phyloP scores from a whole-genome alignment of 352 stramenopile species.

The Phytophthora foliorum region DNA sequence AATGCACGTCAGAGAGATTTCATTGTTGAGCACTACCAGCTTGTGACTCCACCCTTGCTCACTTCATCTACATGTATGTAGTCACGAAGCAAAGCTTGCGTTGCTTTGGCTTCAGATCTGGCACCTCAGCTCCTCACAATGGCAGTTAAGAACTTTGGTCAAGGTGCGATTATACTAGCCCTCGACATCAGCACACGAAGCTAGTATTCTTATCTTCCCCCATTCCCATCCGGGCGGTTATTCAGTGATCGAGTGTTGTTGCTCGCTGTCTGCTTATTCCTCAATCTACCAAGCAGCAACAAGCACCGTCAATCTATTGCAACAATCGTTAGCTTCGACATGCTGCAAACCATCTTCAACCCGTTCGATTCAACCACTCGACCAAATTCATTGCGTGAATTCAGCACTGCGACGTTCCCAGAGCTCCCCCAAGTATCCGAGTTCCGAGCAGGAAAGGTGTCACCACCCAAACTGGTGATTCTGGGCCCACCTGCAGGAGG shows the following conservation, averaged over 20 bases:
- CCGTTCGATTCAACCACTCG: background rate
- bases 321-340: background rate
- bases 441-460: constrained; percentile 22
- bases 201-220: constrained; percentile 32
- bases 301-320: background rate
- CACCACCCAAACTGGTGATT: constrained; percentile 79
- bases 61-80: too few relatives aligned
- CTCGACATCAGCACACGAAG: constrained; percentile 25
- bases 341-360: constrained; percentile 7
- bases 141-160: background rate
- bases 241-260: constrained; percentile 12
- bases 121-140: background rate
- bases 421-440: background rate
- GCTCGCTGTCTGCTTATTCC: constrained; percentile 7
- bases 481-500: constrained; percentile 91
- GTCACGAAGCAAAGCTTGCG: background rate
- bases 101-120: background rate
- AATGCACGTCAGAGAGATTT: background rate
- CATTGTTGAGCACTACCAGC: too few relatives aligned
- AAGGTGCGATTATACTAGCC: background rate
- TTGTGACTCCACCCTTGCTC: too few relatives aligned
- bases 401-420: constrained; percentile 5
- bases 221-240: constrained; percentile 9
- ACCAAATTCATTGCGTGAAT: constrained; percentile 12
- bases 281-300: constrained; percentile 22